Evolutionary conservation across 305 asterid species (phyloP), one percentile per base, ranked within the genome.

Genomic region (Striga hermonthica): DNA sequence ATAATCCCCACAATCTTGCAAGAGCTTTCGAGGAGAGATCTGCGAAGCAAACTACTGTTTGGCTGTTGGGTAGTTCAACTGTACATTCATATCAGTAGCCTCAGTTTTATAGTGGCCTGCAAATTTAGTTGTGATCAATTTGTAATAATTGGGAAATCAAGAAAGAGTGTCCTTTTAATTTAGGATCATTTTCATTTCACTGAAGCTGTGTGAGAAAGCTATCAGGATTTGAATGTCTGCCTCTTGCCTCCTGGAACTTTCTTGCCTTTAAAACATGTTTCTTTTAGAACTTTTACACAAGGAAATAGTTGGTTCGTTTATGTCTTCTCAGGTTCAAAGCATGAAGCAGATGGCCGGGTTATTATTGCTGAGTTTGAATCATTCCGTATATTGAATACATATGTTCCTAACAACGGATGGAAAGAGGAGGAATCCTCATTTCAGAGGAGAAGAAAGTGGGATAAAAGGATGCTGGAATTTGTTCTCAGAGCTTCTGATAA

Each of bases 361-460:
- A 84, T 87, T 75, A 63, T 92, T 68, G 96, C 96, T 22, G 97
- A 89, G 81, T 92, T 92, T 78, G 91, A 87, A 68, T 80, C 98
- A 68, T 83, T 87, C 66, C 87, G 88, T 37, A 50, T 92, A 43
- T 60, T 92, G 59, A 92, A 87, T 75, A 87, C 98, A 0, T 92
- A 92, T 63, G 95, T 76, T 67, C 98, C 98, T 62, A 89, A 92
- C 77, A 92, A 92, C 76, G 97, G 96, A 68, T 89, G 97, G 98
- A 92, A 89, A 75, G 98, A 92, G 5, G 98, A 92, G 75, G 96
- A 87, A 71, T 71, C 87, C 54, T 84, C 97, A 16, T 92, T 92
- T 72, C 91, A 58, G 58, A 89, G 98, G 83, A 87, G 98, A 82
- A 84, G 98, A 84, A 89, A 92, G 78, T 92, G 98, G 98, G 98